These are phyloP conservation scores for Periconia digitata DNA, from an alignment of 2,329 filamentous ascomycete genomes.

Conservation along the genomic window DNA sequence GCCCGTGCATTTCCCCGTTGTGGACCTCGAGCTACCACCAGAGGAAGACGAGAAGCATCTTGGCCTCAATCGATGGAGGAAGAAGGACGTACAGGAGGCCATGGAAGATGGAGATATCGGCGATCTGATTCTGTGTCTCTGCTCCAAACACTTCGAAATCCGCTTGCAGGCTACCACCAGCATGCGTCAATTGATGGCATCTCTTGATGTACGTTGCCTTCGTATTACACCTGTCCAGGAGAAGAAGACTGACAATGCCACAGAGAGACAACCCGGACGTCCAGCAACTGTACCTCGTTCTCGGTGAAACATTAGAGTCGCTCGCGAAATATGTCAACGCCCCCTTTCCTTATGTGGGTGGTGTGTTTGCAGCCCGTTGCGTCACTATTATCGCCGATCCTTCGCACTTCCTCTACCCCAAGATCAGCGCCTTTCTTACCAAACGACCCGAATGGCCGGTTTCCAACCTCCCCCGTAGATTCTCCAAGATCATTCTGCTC, in stretches of 20 bases:
- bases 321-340: slow-evolving; percentile 29
- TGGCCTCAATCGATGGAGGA: slow-evolving; percentile 64
- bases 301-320: slow-evolving; percentile 80
- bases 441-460: slow-evolving; percentile 73
- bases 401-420: slow-evolving; percentile 79
- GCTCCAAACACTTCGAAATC: slow-evolving; percentile 73
- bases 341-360: slow-evolving; percentile 70
- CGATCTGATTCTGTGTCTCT: slow-evolving; percentile 72
- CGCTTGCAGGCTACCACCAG: slow-evolving; percentile 75
- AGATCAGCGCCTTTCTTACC: slow-evolving; percentile 82
- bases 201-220: slow-evolving; percentile 46
- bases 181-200: slow-evolving; percentile 63
- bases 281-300: slow-evolving; percentile 75
- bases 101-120: slow-evolving; percentile 75
- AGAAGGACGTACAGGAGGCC: slow-evolving; percentile 76
- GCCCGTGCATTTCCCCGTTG: slow-evolving; percentile 8
- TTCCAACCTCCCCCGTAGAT: slow-evolving; percentile 58
- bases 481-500: slow-evolving; percentile 72
- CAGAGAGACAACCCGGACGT: slow-evolving; percentile 73
- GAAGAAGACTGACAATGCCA: slow-evolving; percentile 9
- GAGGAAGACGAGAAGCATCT: slow-evolving; percentile 47
- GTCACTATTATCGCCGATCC: slow-evolving; percentile 74
- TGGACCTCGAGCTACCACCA: slow-evolving; percentile 41
- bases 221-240: background rate
- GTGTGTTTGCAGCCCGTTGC: slow-evolving; percentile 72